Percentiles rank a stretch among this genome's conserved stretches.
Evolutionary conservation across 441 rosid genomes (phyloP).

Genomic region (Sinapis alba): DNA sequence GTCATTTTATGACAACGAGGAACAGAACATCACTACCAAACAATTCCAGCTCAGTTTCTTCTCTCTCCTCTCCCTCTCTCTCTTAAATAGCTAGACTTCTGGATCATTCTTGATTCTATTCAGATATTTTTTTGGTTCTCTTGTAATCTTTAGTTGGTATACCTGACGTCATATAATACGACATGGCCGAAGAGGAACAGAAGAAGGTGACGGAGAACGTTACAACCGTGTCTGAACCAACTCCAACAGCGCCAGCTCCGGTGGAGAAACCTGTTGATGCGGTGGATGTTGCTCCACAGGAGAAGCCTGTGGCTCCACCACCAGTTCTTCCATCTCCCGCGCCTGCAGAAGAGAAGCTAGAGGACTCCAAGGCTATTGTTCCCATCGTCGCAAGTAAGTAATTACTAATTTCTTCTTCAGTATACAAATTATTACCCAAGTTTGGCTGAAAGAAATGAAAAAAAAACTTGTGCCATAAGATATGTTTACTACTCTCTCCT

Average conservation of each 20-base stretch:
- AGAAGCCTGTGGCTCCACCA: slow-evolving; percentile 55
- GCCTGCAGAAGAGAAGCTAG: slow-evolving; percentile 50
- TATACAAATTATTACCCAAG: neutral
- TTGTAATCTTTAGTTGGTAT: slow-evolving; percentile 7
- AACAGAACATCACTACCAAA: slow-evolving; percentile 35
- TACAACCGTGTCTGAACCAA: slow-evolving; percentile 42
- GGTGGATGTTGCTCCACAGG: slow-evolving; percentile 44
- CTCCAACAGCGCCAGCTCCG: slow-evolving; percentile 29
- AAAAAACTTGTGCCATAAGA: neutral
- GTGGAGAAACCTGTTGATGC: slow-evolving; percentile 52
- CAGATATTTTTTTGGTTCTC: slow-evolving; percentile 10
- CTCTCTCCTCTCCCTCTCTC: neutral
- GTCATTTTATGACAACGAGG: slow-evolving; percentile 34
- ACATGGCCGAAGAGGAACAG: slow-evolving; percentile 62
- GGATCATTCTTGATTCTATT: slow-evolving; percentile 26
- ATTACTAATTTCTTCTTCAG: neutral
- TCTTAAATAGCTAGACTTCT: slow-evolving; percentile 13
- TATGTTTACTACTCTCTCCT: neutral
- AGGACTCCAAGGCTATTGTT: slow-evolving; percentile 49
- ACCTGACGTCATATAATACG: slow-evolving; percentile 25
- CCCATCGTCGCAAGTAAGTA: slow-evolving; percentile 54
- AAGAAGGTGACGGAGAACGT: slow-evolving; percentile 53
- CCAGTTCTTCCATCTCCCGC: slow-evolving; percentile 38
- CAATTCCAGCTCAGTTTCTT: slow-evolving; percentile 23
- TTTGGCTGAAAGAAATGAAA: neutral